A percentile compares a stretch with the other conserved stretches of the same genome.
These are phyloP conservation scores for Beauveria sp. DNA, from an alignment of 2,329 filamentous ascomycete species.

Conservation along the genomic window DNA sequence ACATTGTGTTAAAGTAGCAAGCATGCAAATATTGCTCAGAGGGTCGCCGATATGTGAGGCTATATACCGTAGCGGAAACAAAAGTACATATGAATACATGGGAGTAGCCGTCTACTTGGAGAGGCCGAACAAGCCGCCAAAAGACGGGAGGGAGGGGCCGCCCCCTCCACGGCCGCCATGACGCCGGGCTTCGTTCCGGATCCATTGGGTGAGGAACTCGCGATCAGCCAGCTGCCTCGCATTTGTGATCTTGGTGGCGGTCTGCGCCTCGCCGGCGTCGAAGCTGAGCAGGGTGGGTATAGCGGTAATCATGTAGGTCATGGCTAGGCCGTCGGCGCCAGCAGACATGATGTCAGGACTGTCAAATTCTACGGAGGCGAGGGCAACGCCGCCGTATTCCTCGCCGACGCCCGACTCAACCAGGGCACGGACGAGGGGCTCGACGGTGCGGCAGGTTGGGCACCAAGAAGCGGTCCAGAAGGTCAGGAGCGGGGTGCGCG, in stretches of 20 bases:
- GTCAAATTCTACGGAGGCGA: slow-evolving; percentile 49
- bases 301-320: slow-evolving; percentile 50
- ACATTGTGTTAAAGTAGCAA: too few species aligned
- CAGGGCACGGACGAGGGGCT: slow-evolving; percentile 41
- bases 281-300: slow-evolving; percentile 53
- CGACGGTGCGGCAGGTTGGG: slow-evolving; percentile 42
- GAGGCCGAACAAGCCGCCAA: slow-evolving; percentile 36
- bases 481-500: slow-evolving; percentile 48
- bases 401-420: slow-evolving; percentile 46
- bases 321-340: slow-evolving; percentile 31
- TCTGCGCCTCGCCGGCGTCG: slow-evolving; percentile 45
- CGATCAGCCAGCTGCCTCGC: slow-evolving; percentile 40
- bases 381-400: slow-evolving; percentile 47
- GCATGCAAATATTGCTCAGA: too few species aligned
- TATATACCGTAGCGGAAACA: too few species aligned
- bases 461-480: slow-evolving; percentile 56
- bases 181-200: slow-evolving; percentile 41
- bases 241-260: slow-evolving; percentile 41
- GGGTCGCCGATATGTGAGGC: too few species aligned
- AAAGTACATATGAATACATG: too few species aligned
- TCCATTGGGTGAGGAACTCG: slow-evolving; percentile 46
- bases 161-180: slow-evolving; percentile 38
- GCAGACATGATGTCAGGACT: slow-evolving; percentile 46
- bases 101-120: neutral
- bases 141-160: slow-evolving; percentile 28